A percentile compares a stretch with the other conserved stretches of the same genome.
These are phyloP conservation scores for Durotheca rogersii DNA, from an alignment of 495 filamentous ascomycete genomes.

Conservation along the genomic window DNA sequence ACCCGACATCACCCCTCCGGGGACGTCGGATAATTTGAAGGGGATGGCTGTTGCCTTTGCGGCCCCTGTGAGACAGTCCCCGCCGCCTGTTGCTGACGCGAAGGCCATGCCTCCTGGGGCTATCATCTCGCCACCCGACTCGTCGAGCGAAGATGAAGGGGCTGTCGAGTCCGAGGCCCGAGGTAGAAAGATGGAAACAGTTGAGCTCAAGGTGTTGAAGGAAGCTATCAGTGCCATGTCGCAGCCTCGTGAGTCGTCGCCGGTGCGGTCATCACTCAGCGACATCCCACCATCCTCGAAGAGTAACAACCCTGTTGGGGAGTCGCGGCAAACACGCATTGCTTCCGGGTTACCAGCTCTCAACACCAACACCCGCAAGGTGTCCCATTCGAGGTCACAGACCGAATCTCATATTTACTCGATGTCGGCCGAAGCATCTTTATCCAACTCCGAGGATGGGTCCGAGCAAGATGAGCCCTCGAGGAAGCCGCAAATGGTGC, in stretches of 20 bases:
- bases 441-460: slow-evolving; percentile 63
- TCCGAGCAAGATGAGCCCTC: slow-evolving; percentile 62
- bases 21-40: slow-evolving; percentile 54
- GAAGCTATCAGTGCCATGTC: slow-evolving; percentile 79
- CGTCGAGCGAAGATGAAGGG: slow-evolving; percentile 82
- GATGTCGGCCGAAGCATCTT: slow-evolving; percentile 54
- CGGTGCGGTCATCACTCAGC: slow-evolving; percentile 42
- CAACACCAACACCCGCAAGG: slow-evolving; percentile 37
- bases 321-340: slow-evolving; percentile 34
- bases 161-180: slow-evolving; percentile 40
- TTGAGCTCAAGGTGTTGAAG: slow-evolving; percentile 75
- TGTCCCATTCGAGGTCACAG: slow-evolving; percentile 78
- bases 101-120: slow-evolving; percentile 72
- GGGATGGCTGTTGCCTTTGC: slow-evolving; percentile 38
- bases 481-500: slow-evolving; percentile 79
- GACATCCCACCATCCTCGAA: slow-evolving; percentile 40
- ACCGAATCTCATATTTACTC: slow-evolving; percentile 68
- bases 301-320: slow-evolving; percentile 37
- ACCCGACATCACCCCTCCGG: slow-evolving; percentile 42
- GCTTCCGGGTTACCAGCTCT: slow-evolving; percentile 26
- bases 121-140: slow-evolving; percentile 86
- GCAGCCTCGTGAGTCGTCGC: slow-evolving; percentile 64
- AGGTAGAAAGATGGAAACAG: slow-evolving; percentile 59
- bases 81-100: slow-evolving; percentile 69
- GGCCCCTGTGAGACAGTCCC: slow-evolving; percentile 69